Conservation (phyloP, 768 basidiomycete species). For the Myochromella boudieri region DNA sequence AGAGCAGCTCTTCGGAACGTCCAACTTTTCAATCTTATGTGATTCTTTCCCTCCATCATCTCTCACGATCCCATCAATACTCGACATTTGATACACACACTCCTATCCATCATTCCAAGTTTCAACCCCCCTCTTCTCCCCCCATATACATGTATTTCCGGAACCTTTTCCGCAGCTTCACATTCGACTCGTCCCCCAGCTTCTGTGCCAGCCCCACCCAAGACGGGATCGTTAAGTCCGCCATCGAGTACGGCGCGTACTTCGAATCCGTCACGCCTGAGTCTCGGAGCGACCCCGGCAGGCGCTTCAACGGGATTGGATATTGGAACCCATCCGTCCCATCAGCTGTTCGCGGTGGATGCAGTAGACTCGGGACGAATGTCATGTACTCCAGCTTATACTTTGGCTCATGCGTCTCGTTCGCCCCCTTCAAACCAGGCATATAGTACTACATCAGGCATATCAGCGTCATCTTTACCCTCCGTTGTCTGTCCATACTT, state of each 20-base stretch:
- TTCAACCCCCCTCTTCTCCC: conserved; percentile 24
- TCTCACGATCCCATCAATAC: conserved; percentile 12
- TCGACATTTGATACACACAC: conserved; percentile 10
- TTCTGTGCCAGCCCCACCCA: conserved; percentile 69
- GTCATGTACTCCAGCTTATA: conserved; percentile 84
- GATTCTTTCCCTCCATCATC: conserved; percentile 2
- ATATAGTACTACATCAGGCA: conserved; percentile 57
- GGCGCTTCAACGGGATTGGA: conserved; percentile 54
- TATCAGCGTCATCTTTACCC: conserved; percentile 14
- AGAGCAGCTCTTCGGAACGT: conserved; percentile 6
- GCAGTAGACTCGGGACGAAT: conserved; percentile 43
- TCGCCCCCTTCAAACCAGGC: conserved; percentile 50
- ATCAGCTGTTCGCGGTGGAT: conserved; percentile 27
- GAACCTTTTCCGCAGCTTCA: conserved; percentile 63
- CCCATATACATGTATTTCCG: conserved; percentile 74
- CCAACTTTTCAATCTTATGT: conserved; percentile 9
- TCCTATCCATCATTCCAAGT: background rate
- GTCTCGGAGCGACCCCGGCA: conserved; percentile 50
- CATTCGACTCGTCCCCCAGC: conserved; percentile 52
- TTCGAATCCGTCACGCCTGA: conserved; percentile 40
- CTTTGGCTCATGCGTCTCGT: conserved; percentile 49
- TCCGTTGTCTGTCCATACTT: conserved; percentile 23
- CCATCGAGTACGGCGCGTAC: conserved; percentile 70
- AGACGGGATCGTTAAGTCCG: conserved; percentile 74
- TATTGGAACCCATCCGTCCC: conserved; percentile 33